Base-by-base conservation (phyloP, 441 rosid genomes). In the Manihot esculenta region DNA sequence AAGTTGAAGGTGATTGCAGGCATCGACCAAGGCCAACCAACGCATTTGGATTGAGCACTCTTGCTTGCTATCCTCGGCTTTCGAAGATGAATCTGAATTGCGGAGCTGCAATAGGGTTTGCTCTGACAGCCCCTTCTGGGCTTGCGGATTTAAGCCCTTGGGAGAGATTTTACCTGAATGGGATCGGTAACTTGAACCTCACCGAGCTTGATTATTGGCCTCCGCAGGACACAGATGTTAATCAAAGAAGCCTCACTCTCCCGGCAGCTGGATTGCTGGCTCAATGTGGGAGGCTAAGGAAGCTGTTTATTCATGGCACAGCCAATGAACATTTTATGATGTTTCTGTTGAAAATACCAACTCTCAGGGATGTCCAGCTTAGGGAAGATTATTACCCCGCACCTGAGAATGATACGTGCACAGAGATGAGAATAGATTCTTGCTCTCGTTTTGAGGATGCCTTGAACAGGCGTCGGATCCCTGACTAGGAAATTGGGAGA, bases 341-440 rank as follows among this genome's bases (percentile, higher is more conserved):
- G 78, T 86, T 88, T 73, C 79, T 89, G 60, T 76, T 84, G 58
- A 73, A 23, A 42, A 80, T 83, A 30, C 79, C 78, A 0, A 83
- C 82, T 68, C 86, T 86, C 53, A 87, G 97, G 72, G 96, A 90
- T 64, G 93, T 87, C 20, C 94, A 92, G 83, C 80, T 88, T 68
- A 83, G 96, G 75, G 91, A 82, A 71, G 94, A 89, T 73, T 89
- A 88, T 66, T 92, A 88, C 70, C 97, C 96, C 0, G 97, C 94
- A 49, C 91, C 94, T 0, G 97, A 85, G 75, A 80, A 83, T 0
- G 96, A 88, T 58, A 82, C 80, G 78, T 81, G 87, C 55, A 84
- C 94, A 0, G 92, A 92, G 78, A 85, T 92, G 94, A 86, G 97
- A 72, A 84, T 72, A 13, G 90, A 82, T 64, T 90, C 94, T 0